A percentile compares a stretch with the other conserved stretches of the same genome.
These are phyloP conservation scores for Malus hybrid DNA, from an alignment of 331 rosid species.

Conservation along the genomic window DNA sequence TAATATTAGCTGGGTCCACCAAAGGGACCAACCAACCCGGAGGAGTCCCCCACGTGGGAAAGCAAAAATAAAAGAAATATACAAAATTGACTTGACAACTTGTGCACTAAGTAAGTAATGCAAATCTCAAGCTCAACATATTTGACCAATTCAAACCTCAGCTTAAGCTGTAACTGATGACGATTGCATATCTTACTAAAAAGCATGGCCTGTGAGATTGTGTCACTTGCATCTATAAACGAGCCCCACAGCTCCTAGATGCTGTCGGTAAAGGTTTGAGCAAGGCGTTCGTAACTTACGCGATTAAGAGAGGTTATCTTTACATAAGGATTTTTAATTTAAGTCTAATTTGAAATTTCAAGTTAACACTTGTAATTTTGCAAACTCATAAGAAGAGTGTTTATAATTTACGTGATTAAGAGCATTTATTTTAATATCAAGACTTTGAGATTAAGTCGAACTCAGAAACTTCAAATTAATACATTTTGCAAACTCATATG, in stretches of 20 bases:
- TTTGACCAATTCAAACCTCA: conserved; percentile 2
- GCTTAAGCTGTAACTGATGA: background rate
- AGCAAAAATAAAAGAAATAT: background rate
- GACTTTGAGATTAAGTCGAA: too few relatives aligned
- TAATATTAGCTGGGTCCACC: background rate
- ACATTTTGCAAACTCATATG: too few relatives aligned
- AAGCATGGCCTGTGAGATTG: background rate
- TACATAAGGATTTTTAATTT: too few relatives aligned
- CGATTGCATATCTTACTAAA: background rate
- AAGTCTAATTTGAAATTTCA: too few relatives aligned
- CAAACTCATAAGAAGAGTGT: too few relatives aligned
- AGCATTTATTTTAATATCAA: too few relatives aligned
- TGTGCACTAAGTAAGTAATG: background rate
- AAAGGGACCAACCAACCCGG: background rate
- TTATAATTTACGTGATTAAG: too few relatives aligned
- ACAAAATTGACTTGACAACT: background rate
- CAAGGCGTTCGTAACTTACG: too few relatives aligned
- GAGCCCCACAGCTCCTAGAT: background rate
- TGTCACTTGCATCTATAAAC: background rate
- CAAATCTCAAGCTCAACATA: background rate
- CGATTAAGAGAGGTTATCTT: too few relatives aligned
- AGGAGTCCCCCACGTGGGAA: background rate
- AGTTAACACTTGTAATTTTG: too few relatives aligned
- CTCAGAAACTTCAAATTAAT: too few relatives aligned
- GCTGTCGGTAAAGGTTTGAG: background rate